Evolutionary conservation across 2,329 filamentous ascomycete species (phyloP), one percentile per base, ranked within the genome.

Genomic region (Dothideomycetes sp.): DNA sequence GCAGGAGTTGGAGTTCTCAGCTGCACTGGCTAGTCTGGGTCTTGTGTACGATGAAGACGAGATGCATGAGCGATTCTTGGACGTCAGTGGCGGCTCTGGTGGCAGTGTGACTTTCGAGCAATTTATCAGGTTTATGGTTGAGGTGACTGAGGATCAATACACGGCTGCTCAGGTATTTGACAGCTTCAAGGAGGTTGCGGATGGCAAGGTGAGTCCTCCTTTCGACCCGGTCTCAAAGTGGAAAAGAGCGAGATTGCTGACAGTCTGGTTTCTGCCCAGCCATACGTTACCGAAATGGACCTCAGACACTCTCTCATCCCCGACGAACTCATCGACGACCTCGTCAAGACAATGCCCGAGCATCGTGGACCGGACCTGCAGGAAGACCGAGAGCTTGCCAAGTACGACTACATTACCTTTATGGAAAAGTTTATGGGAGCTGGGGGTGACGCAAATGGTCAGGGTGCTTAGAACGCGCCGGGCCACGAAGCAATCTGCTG

Each of bases 71-170:
- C 89, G 89, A 52, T 98, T 95, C 63, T 56, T 82, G 37, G 83
- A 89, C 39, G 93, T 88, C n/a, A 88, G 84, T 47, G 77, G 75
- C 29, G 86, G 78, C 27, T 75, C 69, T 48, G 82, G 80, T 60
- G 76, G 82, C 48, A 51, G 42, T 34, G 91, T 98, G 37, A 91
- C 84, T 4, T 98, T 98, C 57, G 91, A 98, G 66, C 89, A 96
- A 62, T 98, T 98, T 57, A 98, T 98, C 59, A 80, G 85, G 30
- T 98, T 98, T 71, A 98, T 98, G 91, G 91, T 98, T 35, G 86
- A 94, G 51, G 91, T 95, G 36, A 98, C 91, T 10, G 91, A 98
- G 63, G 91, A 98, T 57, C 91, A 98, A 65, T 95, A 98, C 60
- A 95, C 88, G 3, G 91, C 91, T 10, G 91, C 96, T 63, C 91